Evolutionary conservation across 352 stramenopile genomes (phyloP).

Genomic region (Phytophthora cajani): DNA sequence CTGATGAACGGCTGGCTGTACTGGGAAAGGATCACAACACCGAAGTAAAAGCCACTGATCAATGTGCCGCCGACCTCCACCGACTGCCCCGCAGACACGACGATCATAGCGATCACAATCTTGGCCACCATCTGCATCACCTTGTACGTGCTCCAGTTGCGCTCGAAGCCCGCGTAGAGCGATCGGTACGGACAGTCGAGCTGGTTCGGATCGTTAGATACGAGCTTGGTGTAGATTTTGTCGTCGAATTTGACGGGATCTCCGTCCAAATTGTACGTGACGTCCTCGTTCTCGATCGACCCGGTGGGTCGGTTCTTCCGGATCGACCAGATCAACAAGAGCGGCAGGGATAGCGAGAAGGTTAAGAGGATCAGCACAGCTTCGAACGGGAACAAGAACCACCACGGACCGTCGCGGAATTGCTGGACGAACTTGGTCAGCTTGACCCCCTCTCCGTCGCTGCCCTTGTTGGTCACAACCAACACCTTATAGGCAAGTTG

Average conservation of each 20-base stretch:
- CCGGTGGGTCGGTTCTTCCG: neutral
- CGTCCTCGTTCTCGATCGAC: neutral
- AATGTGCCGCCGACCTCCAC: neutral
- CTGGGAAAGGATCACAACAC: neutral
- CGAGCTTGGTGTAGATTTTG: neutral
- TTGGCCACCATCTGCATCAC: slow-evolving; percentile 1
- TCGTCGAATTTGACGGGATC: slow-evolving; percentile 1
- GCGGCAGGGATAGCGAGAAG: neutral
- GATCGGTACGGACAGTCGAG: neutral
- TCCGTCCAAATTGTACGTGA: neutral
- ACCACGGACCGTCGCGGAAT: neutral
- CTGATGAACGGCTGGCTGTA: slow-evolving; percentile 1
- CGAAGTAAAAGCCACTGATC: neutral
- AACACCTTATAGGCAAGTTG: neutral
- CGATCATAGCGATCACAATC: neutral
- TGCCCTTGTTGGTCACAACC: neutral
- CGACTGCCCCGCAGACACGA: neutral
- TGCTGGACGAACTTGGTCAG: neutral
- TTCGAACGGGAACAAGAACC: slow-evolving; percentile 1
- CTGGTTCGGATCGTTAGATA: neutral
- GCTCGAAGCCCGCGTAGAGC: neutral
- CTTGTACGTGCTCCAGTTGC: slow-evolving; percentile 1
- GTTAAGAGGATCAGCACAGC: neutral
- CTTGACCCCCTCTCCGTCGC: neutral
- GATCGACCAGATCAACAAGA: neutral